phyloP scores from a whole-genome alignment of 2,329 filamentous ascomycete genomes.

The Cladosporium sp. region DNA sequence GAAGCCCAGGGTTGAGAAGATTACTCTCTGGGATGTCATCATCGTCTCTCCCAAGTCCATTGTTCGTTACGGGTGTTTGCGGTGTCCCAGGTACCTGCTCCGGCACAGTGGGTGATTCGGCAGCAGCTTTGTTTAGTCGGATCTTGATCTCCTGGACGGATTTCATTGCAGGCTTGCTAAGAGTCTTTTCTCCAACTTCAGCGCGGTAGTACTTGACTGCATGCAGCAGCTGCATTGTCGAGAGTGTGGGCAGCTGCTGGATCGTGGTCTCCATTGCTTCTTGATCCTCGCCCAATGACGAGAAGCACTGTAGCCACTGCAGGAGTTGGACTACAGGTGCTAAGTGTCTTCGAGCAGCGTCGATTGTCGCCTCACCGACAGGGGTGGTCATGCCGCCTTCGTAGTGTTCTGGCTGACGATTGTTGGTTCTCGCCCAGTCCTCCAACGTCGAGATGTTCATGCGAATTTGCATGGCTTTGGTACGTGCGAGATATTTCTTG shows the following conservation, averaged over 20 bases:
- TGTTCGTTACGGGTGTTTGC: constrained; percentile 14
- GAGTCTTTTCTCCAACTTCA: constrained; percentile 89
- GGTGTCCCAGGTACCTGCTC: constrained; percentile 4
- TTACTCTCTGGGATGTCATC: constrained; percentile 69
- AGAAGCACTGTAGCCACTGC: constrained; percentile 98
- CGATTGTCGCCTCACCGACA: constrained; percentile 80
- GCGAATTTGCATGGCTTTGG: constrained; percentile 98
- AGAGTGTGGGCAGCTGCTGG: constrained; percentile 79
- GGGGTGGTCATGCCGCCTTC: constrained; percentile 84
- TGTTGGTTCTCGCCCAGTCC: constrained; percentile 93
- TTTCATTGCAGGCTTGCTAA: constrained; percentile 83
- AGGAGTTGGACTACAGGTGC: constrained; percentile 87
- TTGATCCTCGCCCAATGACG: constrained; percentile 82
- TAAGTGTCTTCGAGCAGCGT: constrained; percentile 77
- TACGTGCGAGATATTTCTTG: constrained; percentile 86
- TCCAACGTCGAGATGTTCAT: constrained; percentile 97
- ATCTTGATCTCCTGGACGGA: constrained; percentile 76
- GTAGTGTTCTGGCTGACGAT: constrained; percentile 89
- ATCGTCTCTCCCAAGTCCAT: constrained; percentile 44
- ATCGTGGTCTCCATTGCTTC: constrained; percentile 84
- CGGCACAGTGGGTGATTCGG: constrained; percentile 6
- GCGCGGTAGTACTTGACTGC: constrained; percentile 88
- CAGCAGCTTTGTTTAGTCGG: constrained; percentile 27
- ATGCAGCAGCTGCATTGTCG: constrained; percentile 83
- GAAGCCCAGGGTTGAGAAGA: constrained; percentile 81